These are phyloP conservation scores for Calycina herbarum DNA, from an alignment of 2,329 filamentous ascomycete species.

Conservation along the genomic window DNA sequence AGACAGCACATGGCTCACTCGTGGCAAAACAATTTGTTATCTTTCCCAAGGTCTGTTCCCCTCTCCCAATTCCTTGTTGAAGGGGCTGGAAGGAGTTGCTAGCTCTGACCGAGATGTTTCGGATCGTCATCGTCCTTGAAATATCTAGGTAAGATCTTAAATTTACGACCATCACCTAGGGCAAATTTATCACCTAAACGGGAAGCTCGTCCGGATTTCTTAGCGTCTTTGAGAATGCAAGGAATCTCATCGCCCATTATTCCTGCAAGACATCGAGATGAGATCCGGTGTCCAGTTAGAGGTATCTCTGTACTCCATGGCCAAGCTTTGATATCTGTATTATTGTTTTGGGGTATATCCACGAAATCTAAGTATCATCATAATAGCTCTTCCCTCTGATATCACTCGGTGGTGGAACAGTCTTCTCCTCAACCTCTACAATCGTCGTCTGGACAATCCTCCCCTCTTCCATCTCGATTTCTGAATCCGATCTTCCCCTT, in stretches of 20 bases:
- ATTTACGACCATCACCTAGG: not conserved
- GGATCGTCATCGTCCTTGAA: not conserved
- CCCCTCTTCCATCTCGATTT: not conserved
- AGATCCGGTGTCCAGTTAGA: no score
- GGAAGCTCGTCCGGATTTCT: not conserved
- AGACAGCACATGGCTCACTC: not conserved
- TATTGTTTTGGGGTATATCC: not conserved
- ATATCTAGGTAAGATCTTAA: not conserved
- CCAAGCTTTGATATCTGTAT: not conserved
- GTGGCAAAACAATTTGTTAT: not conserved
- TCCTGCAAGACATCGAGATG: not conserved
- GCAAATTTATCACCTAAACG: not conserved
- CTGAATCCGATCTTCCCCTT: not conserved
- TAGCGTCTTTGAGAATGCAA: not conserved
- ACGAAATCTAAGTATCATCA: conserved; percentile 7
- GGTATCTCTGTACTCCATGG: not conserved
- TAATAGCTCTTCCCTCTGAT: conserved; percentile 6
- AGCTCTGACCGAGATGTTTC: not conserved
- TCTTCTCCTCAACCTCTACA: conserved; percentile 9
- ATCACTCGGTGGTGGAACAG: not conserved
- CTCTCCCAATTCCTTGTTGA: not conserved
- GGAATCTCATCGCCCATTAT: not conserved
- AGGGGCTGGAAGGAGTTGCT: not conserved
- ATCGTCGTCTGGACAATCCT: conserved; percentile 7
- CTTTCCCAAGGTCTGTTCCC: not conserved